These are phyloP conservation scores for Eucalyptus microcorys DNA, from an alignment of 345 rosid genomes.

Conservation along the genomic window DNA sequence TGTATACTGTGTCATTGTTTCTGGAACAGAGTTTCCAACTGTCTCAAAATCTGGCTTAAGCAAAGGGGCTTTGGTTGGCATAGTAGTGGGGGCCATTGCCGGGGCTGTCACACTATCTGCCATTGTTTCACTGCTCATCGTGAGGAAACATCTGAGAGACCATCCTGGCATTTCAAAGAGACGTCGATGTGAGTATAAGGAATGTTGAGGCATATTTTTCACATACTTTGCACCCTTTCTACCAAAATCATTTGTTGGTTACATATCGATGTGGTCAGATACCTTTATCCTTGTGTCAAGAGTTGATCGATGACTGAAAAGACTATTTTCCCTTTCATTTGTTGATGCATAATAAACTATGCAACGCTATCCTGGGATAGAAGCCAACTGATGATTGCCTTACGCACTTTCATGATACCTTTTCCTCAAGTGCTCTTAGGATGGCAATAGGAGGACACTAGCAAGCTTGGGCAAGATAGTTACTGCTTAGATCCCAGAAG, in stretches of 20 bases:
- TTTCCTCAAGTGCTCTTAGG: neutral
- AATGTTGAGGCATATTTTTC: neutral
- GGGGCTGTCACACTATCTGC: conserved; percentile 62
- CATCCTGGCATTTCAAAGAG: conserved; percentile 28
- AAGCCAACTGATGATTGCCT: neutral
- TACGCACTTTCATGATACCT: neutral
- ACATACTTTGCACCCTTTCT: neutral
- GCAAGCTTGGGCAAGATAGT: neutral
- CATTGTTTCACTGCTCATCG: conserved; percentile 46
- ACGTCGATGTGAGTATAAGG: conserved; percentile 37
- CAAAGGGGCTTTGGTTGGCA: conserved; percentile 53
- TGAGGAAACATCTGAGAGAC: conserved; percentile 31
- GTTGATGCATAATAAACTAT: neutral
- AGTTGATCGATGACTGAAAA: neutral
- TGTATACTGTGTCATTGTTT: neutral
- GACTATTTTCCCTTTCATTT: neutral
- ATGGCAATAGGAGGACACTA: neutral
- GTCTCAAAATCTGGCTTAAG: conserved; percentile 28
- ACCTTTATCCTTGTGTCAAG: neutral
- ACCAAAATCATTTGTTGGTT: neutral
- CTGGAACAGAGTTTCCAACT: conserved; percentile 17
- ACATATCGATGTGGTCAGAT: neutral
- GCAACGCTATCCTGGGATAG: neutral
- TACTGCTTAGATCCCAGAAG: neutral
- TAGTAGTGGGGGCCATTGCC: conserved; percentile 60